phyloP scores from a whole-genome alignment of 192 early-diverging fungal species.

The Funneliformis mosseae region DNA sequence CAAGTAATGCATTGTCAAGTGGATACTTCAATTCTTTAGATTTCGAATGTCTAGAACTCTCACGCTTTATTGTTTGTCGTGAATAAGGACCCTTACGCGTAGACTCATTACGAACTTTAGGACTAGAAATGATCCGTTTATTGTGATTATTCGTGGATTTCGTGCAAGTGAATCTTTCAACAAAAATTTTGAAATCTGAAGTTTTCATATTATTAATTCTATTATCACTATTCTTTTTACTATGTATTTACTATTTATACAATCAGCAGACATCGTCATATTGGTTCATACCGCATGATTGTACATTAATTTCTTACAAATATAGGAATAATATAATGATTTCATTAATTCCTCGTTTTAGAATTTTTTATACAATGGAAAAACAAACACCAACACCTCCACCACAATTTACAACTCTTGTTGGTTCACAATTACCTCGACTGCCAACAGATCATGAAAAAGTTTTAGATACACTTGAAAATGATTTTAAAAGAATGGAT shows the following conservation, averaged over 20 bases:
- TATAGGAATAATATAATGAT: no score
- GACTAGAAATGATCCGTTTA: not conserved
- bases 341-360: not conserved
- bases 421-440: not conserved
- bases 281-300: no score
- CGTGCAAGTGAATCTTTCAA: not conserved
- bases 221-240: no score
- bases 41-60: not conserved
- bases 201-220: no score
- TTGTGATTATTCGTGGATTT: not conserved
- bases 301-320: no score
- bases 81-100: not conserved
- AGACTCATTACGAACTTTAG: not conserved
- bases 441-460: constrained; percentile 21
- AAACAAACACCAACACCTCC: not conserved
- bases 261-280: no score
- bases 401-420: not conserved
- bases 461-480: constrained; percentile 25
- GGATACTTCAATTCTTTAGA: not conserved
- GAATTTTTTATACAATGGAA: not conserved
- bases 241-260: no score
- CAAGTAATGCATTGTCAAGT: not conserved
- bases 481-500: constrained; percentile 36
- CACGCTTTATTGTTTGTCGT: not conserved
- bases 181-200: not conserved